Conservation (phyloP, 371 early-diverging fungal species). For the Entomophthora muscae region DNA sequence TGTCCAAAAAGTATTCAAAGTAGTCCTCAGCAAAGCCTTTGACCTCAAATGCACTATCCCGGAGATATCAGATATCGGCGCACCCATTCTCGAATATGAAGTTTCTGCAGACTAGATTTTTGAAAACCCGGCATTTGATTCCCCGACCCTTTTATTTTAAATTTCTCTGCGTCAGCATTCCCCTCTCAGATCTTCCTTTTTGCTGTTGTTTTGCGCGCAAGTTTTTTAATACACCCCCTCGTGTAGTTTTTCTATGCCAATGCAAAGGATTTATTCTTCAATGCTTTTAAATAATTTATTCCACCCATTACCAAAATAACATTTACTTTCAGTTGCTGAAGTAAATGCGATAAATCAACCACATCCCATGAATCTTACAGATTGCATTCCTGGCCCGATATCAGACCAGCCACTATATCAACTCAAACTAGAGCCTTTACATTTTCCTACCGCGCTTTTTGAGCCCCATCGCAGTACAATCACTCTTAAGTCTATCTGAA, state of each 20-base stretch:
- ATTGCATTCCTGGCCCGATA: too few relatives aligned
- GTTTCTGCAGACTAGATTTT: not conserved
- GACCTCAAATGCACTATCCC: conserved; percentile 85
- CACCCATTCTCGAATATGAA: conserved; percentile 69
- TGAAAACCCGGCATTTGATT: not conserved
- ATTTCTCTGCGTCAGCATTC: not conserved
- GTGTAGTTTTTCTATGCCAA: not conserved
- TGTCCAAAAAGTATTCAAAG: conserved; percentile 92
- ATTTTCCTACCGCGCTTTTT: too few relatives aligned
- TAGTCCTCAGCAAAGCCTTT: conserved; percentile 83
- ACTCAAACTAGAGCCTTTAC: too few relatives aligned
- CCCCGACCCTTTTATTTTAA: not conserved
- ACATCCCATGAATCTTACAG: too few relatives aligned
- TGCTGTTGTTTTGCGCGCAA: not conserved
- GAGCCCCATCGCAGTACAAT: too few relatives aligned
- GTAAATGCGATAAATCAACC: too few relatives aligned
- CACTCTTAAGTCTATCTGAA: too few relatives aligned
- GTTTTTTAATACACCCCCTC: not conserved
- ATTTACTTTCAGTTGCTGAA: too few relatives aligned
- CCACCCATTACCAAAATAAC: too few relatives aligned
- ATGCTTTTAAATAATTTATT: too few relatives aligned
- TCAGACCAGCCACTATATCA: too few relatives aligned
- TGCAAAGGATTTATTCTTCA: too few relatives aligned
- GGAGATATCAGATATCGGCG: conserved; percentile 76
- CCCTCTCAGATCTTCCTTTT: not conserved